These are phyloP conservation scores for Rosellinia necatrix DNA, from an alignment of 2,329 filamentous ascomycete genomes.

Conservation along the genomic window DNA sequence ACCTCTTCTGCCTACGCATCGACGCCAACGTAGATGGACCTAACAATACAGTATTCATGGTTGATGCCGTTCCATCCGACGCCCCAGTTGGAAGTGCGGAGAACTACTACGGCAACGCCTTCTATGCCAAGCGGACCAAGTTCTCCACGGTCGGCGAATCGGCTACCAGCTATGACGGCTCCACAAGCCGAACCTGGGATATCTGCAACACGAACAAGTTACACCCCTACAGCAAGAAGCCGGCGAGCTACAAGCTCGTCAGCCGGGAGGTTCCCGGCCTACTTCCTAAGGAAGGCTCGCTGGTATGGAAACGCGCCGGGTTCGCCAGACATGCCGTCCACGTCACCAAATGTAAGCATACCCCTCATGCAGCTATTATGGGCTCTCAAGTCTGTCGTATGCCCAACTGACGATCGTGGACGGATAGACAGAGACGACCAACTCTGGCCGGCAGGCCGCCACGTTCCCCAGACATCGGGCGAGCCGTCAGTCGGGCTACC, in stretches of 20 bases:
- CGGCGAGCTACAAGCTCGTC: constrained; percentile 85
- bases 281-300: constrained; percentile 76
- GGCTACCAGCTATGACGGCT: constrained; percentile 79
- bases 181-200: constrained; percentile 84
- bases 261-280: constrained; percentile 80
- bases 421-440: constrained; percentile 74
- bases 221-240: constrained; percentile 86
- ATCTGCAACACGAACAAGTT: constrained; percentile 82
- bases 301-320: constrained; percentile 88
- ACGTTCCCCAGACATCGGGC: constrained; percentile 86
- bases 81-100: constrained; percentile 78
- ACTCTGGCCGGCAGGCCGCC: constrained; percentile 82
- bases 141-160: constrained; percentile 71
- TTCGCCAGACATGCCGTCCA: constrained; percentile 88
- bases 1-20: constrained; percentile 88
- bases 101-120: constrained; percentile 90
- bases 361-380: no score
- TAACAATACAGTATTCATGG: constrained; percentile 83
- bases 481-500: constrained; percentile 75
- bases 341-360: constrained; percentile 78
- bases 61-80: constrained; percentile 72
- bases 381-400: no score
- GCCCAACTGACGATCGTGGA: constrained; percentile 6
- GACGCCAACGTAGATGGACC: constrained; percentile 87
- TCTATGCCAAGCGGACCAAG: constrained; percentile 83